Evolutionary conservation across 768 basidiomycete species (phyloP).

Genomic region (Cubamyces sp.): DNA sequence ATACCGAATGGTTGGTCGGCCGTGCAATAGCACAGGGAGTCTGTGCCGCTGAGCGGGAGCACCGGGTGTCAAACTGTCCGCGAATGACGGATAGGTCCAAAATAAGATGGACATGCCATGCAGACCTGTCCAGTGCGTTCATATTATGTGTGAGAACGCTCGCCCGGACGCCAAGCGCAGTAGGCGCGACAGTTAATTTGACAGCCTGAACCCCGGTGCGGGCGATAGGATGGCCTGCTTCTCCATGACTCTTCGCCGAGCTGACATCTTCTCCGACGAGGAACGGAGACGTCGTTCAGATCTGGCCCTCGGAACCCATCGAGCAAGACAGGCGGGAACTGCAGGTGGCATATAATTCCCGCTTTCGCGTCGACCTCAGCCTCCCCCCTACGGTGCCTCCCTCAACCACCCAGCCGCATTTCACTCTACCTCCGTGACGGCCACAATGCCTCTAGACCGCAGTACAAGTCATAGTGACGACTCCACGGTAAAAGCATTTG

Average conservation of each 20-base stretch:
- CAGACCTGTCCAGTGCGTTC: not conserved
- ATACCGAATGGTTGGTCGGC: too few species aligned
- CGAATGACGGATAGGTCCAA: conserved; percentile 8
- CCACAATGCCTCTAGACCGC: not conserved
- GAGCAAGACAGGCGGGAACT: not conserved
- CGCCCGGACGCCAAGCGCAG: not conserved
- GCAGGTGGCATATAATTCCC: not conserved
- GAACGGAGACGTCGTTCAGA: not conserved
- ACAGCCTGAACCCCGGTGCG: not conserved
- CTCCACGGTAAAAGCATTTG: not conserved
- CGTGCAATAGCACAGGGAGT: too few species aligned
- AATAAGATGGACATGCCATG: not conserved
- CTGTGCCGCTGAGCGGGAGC: too few species aligned
- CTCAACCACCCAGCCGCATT: too few species aligned
- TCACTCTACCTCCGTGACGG: not conserved
- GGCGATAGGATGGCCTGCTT: not conserved
- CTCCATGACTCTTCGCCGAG: conserved; percentile 1
- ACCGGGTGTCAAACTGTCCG: conserved; percentile 19
- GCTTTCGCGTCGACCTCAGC: not conserved
- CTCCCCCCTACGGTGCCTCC: not conserved
- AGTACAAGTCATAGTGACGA: not conserved
- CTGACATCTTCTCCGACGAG: conserved; percentile 20
- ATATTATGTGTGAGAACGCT: not conserved
- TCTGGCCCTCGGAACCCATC: not conserved
- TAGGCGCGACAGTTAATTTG: not conserved